phyloP scores from a whole-genome alignment of 2,329 filamentous ascomycete genomes.

The Dissoconium aciculare region DNA sequence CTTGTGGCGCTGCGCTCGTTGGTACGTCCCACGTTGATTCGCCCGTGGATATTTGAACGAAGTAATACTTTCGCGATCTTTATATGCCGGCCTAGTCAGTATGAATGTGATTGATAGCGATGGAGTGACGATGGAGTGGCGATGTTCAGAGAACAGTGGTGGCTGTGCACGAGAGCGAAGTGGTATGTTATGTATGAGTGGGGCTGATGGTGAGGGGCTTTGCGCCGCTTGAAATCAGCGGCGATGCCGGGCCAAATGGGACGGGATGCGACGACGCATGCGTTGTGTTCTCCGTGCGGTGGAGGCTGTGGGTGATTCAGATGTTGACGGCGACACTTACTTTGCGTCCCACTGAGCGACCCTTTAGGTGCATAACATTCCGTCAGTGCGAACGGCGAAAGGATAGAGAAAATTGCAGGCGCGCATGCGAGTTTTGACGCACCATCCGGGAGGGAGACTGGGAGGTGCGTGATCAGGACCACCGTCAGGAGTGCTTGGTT shows the following conservation, averaged over 20 bases:
- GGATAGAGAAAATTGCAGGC: constrained; percentile 7
- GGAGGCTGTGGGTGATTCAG: no score
- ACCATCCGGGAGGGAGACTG: constrained; percentile 27
- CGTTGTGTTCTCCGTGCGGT: no score
- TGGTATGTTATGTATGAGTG: no score
- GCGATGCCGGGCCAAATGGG: no score
- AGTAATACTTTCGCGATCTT: constrained; percentile 30
- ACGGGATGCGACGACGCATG: no score
- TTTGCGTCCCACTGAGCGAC: constrained; percentile 29
- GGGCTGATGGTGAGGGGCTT: no score
- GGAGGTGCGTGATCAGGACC: constrained; percentile 26
- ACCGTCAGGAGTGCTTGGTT: constrained; percentile 23
- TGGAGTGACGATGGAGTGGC: not conserved
- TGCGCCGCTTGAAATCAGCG: no score
- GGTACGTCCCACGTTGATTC: constrained; percentile 29
- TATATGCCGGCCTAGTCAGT: not conserved
- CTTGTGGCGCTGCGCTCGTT: constrained; percentile 25
- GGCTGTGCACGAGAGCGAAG: not conserved
- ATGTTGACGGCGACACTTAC: no score
- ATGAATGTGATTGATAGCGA: constrained; percentile 8
- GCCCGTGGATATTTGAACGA: constrained; percentile 28
- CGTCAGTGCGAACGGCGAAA: constrained; percentile 8
- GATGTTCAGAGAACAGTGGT: not conserved
- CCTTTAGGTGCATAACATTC: constrained; percentile 14
- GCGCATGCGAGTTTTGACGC: no score